These are phyloP conservation scores for Fusarium setosum DNA, from an alignment of 2,329 filamentous ascomycete species.

Conservation along the genomic window DNA sequence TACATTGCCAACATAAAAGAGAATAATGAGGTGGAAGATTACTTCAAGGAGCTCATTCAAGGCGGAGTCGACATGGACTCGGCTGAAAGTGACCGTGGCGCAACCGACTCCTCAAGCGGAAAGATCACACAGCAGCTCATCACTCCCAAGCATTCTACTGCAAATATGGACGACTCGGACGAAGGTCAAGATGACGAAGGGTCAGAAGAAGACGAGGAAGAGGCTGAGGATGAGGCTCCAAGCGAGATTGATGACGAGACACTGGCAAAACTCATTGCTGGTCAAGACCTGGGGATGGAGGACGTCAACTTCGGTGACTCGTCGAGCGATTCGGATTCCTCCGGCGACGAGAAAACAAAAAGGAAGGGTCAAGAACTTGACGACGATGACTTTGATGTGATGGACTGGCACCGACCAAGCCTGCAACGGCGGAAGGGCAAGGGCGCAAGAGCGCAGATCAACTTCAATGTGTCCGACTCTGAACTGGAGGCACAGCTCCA, in stretches of 20 bases:
- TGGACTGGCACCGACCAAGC: constrained; percentile 82
- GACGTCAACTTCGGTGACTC: constrained; percentile 31
- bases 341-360: constrained; percentile 32
- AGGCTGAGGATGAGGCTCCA: constrained; percentile 16
- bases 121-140: constrained; percentile 59
- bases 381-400: constrained; percentile 81
- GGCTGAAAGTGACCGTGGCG: constrained; percentile 7
- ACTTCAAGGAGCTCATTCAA: constrained; percentile 22
- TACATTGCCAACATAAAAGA: constrained; percentile 76
- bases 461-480: constrained; percentile 69
- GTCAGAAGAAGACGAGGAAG: background rate
- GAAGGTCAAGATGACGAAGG: constrained; percentile 10
- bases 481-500: constrained; percentile 73
- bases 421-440: constrained; percentile 72
- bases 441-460: constrained; percentile 65
- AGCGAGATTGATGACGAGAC: constrained; percentile 43
- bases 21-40: constrained; percentile 63
- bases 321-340: constrained; percentile 27
- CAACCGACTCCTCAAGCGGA: constrained; percentile 58
- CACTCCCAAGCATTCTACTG: constrained; percentile 40
- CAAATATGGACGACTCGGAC: constrained; percentile 41
- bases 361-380: constrained; percentile 51
- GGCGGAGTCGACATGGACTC: constrained; percentile 13
- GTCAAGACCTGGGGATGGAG: constrained; percentile 30
- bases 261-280: constrained; percentile 40